phyloP scores from a whole-genome alignment of 148 eudicot species.

The Agrostemma githago region DNA sequence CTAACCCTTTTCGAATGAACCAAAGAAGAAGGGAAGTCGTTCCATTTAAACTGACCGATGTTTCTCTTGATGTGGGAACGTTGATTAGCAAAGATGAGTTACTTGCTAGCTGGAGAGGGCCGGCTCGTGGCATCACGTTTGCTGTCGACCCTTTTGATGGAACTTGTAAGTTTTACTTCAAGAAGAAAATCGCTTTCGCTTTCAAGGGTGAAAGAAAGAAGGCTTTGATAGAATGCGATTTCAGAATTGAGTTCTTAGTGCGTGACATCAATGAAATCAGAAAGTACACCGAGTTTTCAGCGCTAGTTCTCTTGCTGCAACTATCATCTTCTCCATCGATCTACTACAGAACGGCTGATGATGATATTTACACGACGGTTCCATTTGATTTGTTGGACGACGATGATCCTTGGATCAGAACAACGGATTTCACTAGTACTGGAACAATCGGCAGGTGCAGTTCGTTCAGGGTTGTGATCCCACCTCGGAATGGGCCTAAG shows the following conservation, averaged over 20 bases:
- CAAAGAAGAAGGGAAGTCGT: slow-evolving; percentile 45
- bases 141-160: slow-evolving; percentile 73
- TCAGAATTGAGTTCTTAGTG: slow-evolving; percentile 62
- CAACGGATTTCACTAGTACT: slow-evolving; percentile 62
- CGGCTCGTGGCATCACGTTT: slow-evolving; percentile 51
- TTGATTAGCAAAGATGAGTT: slow-evolving; percentile 49
- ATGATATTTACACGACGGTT: slow-evolving; percentile 56
- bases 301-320: slow-evolving; percentile 47
- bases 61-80: slow-evolving; percentile 50
- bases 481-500: slow-evolving; percentile 52
- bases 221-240: slow-evolving; percentile 58
- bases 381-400: slow-evolving; percentile 78
- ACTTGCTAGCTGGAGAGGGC: slow-evolving; percentile 70
- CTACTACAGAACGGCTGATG: slow-evolving; percentile 81
- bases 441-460: slow-evolving; percentile 76
- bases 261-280: slow-evolving; percentile 57
- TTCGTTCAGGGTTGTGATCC: slow-evolving; percentile 44
- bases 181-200: slow-evolving; percentile 48
- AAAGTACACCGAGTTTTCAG: slow-evolving; percentile 32
- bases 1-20: slow-evolving; percentile 56
- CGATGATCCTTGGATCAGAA: slow-evolving; percentile 94
- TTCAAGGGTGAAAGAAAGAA: slow-evolving; percentile 36
- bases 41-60: slow-evolving; percentile 54
- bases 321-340: slow-evolving; percentile 64
- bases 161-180: slow-evolving; percentile 54